A percentile compares a stretch with the other conserved stretches of the same genome.
Conservation (phyloP, 2,329 filamentous ascomycete species). For the Thelonectria rubi region DNA sequence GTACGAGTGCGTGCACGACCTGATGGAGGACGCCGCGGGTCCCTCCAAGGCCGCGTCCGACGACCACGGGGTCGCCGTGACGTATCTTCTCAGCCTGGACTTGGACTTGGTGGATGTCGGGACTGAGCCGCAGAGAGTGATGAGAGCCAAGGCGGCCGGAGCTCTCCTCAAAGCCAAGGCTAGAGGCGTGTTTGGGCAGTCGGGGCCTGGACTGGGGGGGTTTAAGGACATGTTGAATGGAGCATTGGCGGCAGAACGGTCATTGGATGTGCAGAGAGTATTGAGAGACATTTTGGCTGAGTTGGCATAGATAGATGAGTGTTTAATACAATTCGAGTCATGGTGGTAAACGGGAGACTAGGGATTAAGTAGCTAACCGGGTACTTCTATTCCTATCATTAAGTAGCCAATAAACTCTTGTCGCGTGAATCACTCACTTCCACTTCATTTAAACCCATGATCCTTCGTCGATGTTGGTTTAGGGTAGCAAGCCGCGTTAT, state of each 20-base stretch:
- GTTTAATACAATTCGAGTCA: no score
- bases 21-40: slow-evolving; percentile 55
- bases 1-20: slow-evolving; percentile 59
- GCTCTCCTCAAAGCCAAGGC: slow-evolving; percentile 54
- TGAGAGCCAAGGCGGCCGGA: slow-evolving; percentile 56
- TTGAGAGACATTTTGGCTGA: slow-evolving; percentile 50
- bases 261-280: slow-evolving; percentile 56
- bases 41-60: slow-evolving; percentile 32
- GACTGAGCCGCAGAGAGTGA: slow-evolving; percentile 61
- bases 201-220: slow-evolving; percentile 39
- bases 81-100: slow-evolving; percentile 59
- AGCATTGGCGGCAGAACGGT: slow-evolving; percentile 54
- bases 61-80: slow-evolving; percentile 38
- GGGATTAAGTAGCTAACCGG: no score
- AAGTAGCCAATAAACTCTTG: no score
- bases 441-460: no score
- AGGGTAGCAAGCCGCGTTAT: slow-evolving; percentile 29
- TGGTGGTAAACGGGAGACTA: no score
- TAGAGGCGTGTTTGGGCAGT: slow-evolving; percentile 53
- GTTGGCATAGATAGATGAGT: slow-evolving; percentile 31
- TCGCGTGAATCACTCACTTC: no score
- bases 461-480: neutral
- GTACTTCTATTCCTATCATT: no score
- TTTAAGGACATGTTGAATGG: slow-evolving; percentile 46
- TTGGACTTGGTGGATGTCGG: slow-evolving; percentile 56